Evolutionary conservation across 2,329 filamentous ascomycete species (phyloP), one percentile per base, ranked within the genome.

Genomic region (Coniosporium tulheliwenetii): DNA sequence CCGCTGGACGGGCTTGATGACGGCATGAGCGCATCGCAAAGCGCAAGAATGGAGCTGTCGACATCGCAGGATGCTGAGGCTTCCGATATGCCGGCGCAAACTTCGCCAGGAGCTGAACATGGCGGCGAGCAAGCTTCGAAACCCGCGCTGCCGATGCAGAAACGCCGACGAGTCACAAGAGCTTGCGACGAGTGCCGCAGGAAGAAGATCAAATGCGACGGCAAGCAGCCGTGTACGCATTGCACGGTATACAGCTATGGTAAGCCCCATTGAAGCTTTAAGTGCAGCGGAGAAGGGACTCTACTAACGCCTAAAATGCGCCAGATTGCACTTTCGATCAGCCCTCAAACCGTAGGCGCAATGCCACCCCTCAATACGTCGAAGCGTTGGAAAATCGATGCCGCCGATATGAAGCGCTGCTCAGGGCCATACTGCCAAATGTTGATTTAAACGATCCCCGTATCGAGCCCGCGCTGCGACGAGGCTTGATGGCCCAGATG

Each of bases 231-330:
- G 7, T 72, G 69, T 50, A 95, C 87, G 0, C 91, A 96, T 61
- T 98, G 91, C 60, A 93, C 87, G 9, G 86, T 96, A 39, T 98
- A 98, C 62, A 95, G 86, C 58, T 98, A 98, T 68, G 89, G 91
- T 95, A 71, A 56, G 71, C 44, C n/a, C n/a, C n/a, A n/a, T n/a
- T 52, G 30, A 43, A 33, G 41, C 36, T n/a, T 32, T 38, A 26
- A 9, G n/a, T n/a, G n/a, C n/a, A 26, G 19, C 19, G 7, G 19
- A 26, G 19, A 26, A 26, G 19, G 19, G 7, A 26, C 19, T 26
- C 19, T 26, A 26, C 19, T 26, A 26, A 26, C 19, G 19, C 19
- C 19, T 26, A 26, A 26, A 26, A 3, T 26, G 39, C 29, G 26
- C 19, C 48, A 94, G 86, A 93, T 57, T 95, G 87, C 60, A 93